Evolutionary conservation across 202 grass and related monocot species (phyloP).

Genomic region (Saccharum hybrid): DNA sequence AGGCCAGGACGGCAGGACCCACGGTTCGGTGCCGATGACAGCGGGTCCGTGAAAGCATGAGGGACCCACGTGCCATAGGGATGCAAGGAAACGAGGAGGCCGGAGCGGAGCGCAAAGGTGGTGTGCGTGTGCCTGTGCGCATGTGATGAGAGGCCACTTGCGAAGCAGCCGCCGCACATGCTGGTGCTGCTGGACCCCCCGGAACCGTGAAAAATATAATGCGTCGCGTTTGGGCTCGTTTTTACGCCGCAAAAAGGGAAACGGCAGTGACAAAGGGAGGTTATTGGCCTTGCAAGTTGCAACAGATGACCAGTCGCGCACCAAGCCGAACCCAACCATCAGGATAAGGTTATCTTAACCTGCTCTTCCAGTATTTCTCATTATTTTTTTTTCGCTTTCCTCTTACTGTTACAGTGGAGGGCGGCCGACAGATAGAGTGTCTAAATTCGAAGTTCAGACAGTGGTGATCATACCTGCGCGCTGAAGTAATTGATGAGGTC

Average conservation of each 20-base stretch:
- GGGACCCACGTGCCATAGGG: not conserved
- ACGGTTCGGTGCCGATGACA: not conserved
- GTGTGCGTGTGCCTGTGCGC: not conserved
- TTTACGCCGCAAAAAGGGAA: not conserved
- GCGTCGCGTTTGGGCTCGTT: not conserved
- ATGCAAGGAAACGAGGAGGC: not conserved
- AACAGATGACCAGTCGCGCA: not conserved
- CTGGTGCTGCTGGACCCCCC: not conserved
- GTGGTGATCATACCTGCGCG: not conserved
- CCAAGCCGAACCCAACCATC: not conserved
- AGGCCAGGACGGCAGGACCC: not conserved
- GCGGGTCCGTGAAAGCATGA: not conserved
- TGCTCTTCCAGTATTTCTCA: not conserved
- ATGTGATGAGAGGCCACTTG: slow-evolving; percentile 35
- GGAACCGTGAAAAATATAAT: not conserved
- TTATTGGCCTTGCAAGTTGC: not conserved
- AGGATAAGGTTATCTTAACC: not conserved
- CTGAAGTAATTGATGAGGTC: not conserved
- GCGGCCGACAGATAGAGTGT: not conserved
- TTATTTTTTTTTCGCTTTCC: too few relatives aligned
- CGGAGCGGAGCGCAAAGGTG: not conserved
- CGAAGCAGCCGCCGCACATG: slow-evolving; percentile 21
- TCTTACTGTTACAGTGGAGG: not conserved
- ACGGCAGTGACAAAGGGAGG: not conserved
- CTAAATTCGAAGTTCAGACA: not conserved